Conservation (phyloP, 345 rosid genomes). For the Acer saccharum region DNA sequence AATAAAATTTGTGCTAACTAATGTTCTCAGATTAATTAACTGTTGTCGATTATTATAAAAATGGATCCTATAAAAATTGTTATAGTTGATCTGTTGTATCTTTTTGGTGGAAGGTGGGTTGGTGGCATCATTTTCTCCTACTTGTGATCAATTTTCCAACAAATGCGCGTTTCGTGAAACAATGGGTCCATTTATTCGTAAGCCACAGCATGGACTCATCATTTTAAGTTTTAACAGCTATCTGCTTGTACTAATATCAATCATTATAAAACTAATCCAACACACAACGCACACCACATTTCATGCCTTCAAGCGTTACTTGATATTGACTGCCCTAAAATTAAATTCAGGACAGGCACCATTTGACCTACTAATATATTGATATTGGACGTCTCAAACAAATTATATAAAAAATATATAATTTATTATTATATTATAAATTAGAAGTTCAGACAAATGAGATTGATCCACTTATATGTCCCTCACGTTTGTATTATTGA, state of each 20-base stretch:
- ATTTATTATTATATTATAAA: no score
- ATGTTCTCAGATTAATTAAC: neutral
- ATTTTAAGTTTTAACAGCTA: neutral
- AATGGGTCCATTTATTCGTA: neutral
- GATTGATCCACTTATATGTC: no score
- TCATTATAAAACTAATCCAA: no score
- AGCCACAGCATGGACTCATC: neutral
- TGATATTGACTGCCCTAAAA: neutral
- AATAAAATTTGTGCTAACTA: neutral
- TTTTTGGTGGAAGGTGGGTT: neutral
- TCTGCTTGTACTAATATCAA: neutral
- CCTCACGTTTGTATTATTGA: no score
- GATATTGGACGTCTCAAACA: no score
- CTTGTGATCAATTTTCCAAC: neutral
- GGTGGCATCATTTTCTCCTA: neutral
- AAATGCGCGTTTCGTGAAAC: neutral
- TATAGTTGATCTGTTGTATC: neutral
- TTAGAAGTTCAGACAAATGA: no score
- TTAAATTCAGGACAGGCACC: no score
- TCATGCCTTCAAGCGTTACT: neutral
- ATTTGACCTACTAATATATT: neutral
- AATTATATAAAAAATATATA: no score
- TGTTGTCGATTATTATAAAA: neutral
- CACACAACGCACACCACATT: neutral
- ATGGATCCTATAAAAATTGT: neutral